Evolutionary conservation across 148 eudicot genomes (phyloP), one percentile per base, ranked within the genome.

Genomic region (Drosera capensis): DNA sequence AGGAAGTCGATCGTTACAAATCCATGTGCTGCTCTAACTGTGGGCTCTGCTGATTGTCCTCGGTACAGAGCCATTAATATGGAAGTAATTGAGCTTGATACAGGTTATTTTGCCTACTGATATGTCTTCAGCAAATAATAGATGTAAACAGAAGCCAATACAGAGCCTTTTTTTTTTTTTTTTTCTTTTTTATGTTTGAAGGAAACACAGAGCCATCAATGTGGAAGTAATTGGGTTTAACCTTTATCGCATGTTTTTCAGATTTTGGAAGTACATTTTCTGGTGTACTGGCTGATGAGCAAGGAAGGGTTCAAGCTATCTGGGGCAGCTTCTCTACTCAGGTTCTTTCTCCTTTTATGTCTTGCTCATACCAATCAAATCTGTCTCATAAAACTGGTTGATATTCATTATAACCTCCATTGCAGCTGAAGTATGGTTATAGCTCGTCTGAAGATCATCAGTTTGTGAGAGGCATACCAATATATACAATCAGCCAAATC

Each of bases 311-410:
- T 55, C 75, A 66, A 61, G 97, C 97, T 42, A 65, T 90, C 48
- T 90, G 95, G 97, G 95, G 87, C 66, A 84, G 95, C 76, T 90
- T 90, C 60, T 90, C 97, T 45, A 75, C 93, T 23, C 97, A 90
- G 97, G 97, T 80, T 49, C 44, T 38, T 47, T 49, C 2, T 18
- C 22, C 24, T 23, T 34, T 15, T 5, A 9, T 35, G 28, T 23
- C 40, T 47, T 9, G 14, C 14, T 40, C 25, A 28, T 64, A 21
- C 21, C 26, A 2, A 14, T 43, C 25, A 12, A 21, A 1, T 14
- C 22, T 49, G 8, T 41, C 25, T 57, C 52, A 29, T 44, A 20
- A 36, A 38, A 58, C 30, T 44, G 20, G 55, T 59, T 73, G 63
- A 76, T 40, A 25, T 24, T 35, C 36, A 5, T 31, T 41, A 26